Conservation (phyloP, 495 filamentous ascomycete genomes). For the Neurospora tetrasperma region DNA sequence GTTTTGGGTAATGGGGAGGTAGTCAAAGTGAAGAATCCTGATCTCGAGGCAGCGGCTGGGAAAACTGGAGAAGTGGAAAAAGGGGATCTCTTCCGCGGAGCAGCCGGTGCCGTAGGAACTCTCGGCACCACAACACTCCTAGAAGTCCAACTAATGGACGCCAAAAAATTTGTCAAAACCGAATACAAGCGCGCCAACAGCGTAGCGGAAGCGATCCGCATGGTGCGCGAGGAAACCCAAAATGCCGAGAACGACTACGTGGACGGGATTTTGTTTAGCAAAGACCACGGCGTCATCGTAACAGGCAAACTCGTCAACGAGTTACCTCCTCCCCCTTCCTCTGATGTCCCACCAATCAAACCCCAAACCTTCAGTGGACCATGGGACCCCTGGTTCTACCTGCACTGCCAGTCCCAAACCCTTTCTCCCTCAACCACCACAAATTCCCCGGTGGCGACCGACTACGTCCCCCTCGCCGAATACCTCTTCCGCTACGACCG, state of each 20-base stretch:
- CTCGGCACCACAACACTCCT: constrained; percentile 46
- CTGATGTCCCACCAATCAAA: constrained; percentile 3
- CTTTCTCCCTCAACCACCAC: no score
- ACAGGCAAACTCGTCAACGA: constrained; percentile 41
- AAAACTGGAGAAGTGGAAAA: constrained; percentile 5
- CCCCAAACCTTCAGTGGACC: constrained; percentile 36
- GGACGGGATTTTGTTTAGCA: constrained; percentile 41
- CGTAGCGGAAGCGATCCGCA: constrained; percentile 32
- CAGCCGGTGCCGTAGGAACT: constrained; percentile 47
- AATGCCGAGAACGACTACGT: constrained; percentile 29
- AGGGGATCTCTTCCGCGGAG: constrained; percentile 45
- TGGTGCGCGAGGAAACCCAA: constrained; percentile 21
- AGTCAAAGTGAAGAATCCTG: constrained; percentile 13
- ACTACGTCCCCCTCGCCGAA: constrained; percentile 41
- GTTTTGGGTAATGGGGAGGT: constrained; percentile 47
- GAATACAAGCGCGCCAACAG: constrained; percentile 41
- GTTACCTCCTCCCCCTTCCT: neutral
- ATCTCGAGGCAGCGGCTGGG: neutral
- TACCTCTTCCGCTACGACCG: constrained; percentile 52
- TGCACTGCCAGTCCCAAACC: constrained; percentile 28
- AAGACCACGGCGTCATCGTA: constrained; percentile 41
- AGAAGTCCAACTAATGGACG: constrained; percentile 43
- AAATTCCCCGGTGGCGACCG: constrained; percentile 13
- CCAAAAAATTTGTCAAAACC: constrained; percentile 44
- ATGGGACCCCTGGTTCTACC: constrained; percentile 45